Base-by-base conservation (phyloP, 306 rosid species). In the Leucaena leucocephala region DNA sequence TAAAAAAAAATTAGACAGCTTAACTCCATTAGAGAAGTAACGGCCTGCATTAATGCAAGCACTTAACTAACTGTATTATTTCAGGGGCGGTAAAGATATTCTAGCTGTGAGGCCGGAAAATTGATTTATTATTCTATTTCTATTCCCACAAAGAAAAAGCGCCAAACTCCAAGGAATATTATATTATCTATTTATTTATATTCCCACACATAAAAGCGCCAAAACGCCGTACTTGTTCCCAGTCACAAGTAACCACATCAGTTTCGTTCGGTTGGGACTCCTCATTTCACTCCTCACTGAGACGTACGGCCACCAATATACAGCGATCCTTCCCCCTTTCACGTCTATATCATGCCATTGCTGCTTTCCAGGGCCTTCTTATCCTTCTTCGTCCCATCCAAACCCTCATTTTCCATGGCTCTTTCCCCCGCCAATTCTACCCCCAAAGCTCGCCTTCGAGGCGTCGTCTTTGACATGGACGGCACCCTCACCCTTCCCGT, bases 381-480 rank as follows among this genome's bases (percentile, higher is more conserved):
- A 63, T 78, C 73, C 35, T n/a, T n/a, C 3, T 27, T 85, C 75
- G 8, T 68, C 9, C 48, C 72, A 7, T 68, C 73, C 84, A 13
- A 78, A 66, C 45, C 36, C 75, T 36, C 16, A 7, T 67, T 68
- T 14, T 52, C 73, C 59, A 90, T 87, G 97, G 87, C 91, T 16
- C 68, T 46, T 61, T 49, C 34, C 72, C 49, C 86, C 43, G 21
- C 75, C 14, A 67, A 17, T 67, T 68, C 55, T 44, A 19, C n/a
- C 14, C 48, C 79, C 76, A 88, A 79, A 71, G 40, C 89, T 63
- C 98, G 90, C 69, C 97, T 94, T 12, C 73, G 91, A 0, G 98
- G 98, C 10, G 93, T 94, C 40, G 94, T 94, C 5, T 94, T 94
- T 74, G 98, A 94, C 90, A 94, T 94, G 98, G 98, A 92, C 84